Conservation (phyloP, 2,329 filamentous ascomycete species). For the Colletotrichum sidae region DNA sequence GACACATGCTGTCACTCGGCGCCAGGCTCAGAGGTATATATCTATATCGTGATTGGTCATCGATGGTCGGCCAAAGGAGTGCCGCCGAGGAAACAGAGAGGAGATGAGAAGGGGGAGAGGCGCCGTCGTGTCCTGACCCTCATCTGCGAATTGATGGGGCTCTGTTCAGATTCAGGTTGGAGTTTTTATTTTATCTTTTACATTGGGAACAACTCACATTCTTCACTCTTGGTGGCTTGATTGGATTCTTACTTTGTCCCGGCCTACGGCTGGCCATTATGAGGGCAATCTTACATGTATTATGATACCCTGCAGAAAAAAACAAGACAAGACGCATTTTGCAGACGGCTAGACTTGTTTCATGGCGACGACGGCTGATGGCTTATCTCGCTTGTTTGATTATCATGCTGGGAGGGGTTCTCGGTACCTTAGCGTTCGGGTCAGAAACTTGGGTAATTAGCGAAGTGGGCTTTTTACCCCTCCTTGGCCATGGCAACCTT, state of each 20-base stretch:
- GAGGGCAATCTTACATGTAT: slow-evolving; percentile 35
- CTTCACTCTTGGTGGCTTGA: slow-evolving; percentile 6
- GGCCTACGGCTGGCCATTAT: slow-evolving; percentile 21
- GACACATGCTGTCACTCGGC: too few species aligned
- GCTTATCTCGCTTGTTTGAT: slow-evolving; percentile 38
- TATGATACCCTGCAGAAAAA: slow-evolving; percentile 37
- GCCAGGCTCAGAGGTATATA: background rate
- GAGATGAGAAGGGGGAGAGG: too few species aligned
- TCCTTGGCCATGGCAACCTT: background rate
- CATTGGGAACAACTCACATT: slow-evolving; percentile 11
- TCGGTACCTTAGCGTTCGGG: background rate
- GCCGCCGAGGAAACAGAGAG: background rate
- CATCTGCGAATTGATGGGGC: too few species aligned
- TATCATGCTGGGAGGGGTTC: slow-evolving; percentile 21
- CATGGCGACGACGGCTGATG: slow-evolving; percentile 32
- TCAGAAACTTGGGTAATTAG: slow-evolving; percentile 24
- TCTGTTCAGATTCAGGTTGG: slow-evolving; percentile 22
- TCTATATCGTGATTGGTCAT: slow-evolving; percentile 5
- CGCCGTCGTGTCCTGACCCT: too few species aligned
- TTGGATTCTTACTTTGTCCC: slow-evolving; percentile 18
- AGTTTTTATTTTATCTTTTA: slow-evolving; percentile 2
- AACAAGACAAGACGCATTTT: slow-evolving; percentile 27
- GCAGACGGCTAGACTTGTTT: slow-evolving; percentile 28
- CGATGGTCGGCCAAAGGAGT: slow-evolving; percentile 13
- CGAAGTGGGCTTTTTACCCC: slow-evolving; percentile 21